phyloP scores from a whole-genome alignment of 305 asterid species.

The Andrographis paniculata region DNA sequence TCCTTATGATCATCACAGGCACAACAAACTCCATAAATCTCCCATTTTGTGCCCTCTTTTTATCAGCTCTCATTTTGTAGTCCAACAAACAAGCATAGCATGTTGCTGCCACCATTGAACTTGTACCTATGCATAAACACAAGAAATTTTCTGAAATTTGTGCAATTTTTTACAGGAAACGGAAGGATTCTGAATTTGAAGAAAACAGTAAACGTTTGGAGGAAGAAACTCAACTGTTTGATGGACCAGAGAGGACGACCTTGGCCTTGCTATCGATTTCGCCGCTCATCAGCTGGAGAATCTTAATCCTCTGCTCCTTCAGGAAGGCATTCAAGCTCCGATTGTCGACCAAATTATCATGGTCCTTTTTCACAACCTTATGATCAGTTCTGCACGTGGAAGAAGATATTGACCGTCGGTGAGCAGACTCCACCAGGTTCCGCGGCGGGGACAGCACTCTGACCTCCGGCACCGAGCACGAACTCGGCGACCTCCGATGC shows the following conservation, averaged over 20 bases:
- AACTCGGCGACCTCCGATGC: conserved; percentile 50
- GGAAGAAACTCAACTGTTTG: conserved; percentile 45
- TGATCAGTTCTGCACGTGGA: conserved; percentile 33
- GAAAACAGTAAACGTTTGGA: neutral
- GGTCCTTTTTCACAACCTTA: conserved; percentile 23
- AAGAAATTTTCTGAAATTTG: no score
- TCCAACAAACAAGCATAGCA: conserved; percentile 73
- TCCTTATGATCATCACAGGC: conserved; percentile 66
- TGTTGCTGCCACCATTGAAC: conserved; percentile 83
- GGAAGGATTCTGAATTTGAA: no score
- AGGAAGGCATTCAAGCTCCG: conserved; percentile 36
- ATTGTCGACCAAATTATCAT: conserved; percentile 11
- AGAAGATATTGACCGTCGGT: conserved; percentile 46
- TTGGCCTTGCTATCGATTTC: conserved; percentile 55
- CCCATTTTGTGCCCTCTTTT: conserved; percentile 22
- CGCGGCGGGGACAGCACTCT: conserved; percentile 43
- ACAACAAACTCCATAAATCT: conserved; percentile 34
- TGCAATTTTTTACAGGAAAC: no score
- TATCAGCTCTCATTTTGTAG: conserved; percentile 29
- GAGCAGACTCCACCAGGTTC: conserved; percentile 52
- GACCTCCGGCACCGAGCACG: conserved; percentile 35
- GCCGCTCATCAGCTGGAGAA: conserved; percentile 50
- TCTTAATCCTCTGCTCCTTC: conserved; percentile 55
- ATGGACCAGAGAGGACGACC: conserved; percentile 67
- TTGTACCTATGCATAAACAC: conserved; percentile 46